Conservation (phyloP, 2,329 filamentous ascomycete genomes). For the Pseudopyrenochaeta lycopersici region DNA sequence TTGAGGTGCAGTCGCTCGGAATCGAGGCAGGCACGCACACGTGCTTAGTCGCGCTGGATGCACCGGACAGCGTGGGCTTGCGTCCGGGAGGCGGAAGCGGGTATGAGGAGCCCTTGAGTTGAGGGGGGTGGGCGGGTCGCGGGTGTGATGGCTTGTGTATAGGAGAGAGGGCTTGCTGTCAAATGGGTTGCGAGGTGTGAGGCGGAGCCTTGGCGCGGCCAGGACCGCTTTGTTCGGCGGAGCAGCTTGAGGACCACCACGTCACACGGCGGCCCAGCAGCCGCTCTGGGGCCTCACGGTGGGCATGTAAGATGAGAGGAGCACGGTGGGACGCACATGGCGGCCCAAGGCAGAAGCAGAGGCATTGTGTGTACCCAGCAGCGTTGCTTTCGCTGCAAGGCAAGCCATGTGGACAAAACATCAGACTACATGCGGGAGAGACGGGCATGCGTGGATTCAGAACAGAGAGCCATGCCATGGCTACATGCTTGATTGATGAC, state of each 20-base stretch:
- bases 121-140: conserved; percentile 39
- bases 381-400: background rate
- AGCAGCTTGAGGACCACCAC: background rate
- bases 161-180: conserved; percentile 31
- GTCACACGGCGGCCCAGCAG: background rate
- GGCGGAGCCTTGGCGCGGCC: conserved; percentile 28
- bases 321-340: too few relatives aligned
- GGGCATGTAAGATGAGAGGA: background rate
- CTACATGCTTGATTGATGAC: conserved; percentile 43
- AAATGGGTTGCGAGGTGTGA: conserved; percentile 13
- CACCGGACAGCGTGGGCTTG: conserved; percentile 32
- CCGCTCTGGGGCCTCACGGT: background rate
- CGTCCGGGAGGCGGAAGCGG: conserved; percentile 33
- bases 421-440: background rate
- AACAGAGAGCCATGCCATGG: conserved; percentile 17
- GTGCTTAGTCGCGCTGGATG: conserved; percentile 32
- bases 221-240: conserved; percentile 18
- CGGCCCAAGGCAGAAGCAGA: conserved; percentile 1
- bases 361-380: background rate
- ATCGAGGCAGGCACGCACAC: conserved; percentile 25
- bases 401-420: conserved; percentile 4
- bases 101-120: conserved; percentile 36
- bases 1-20: conserved; percentile 27
- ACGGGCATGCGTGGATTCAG: background rate
- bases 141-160: conserved; percentile 37